Percentiles rank a stretch among this genome's conserved stretches.
phyloP scores from a whole-genome alignment of 495 filamentous ascomycete genomes.

The Penicillium taxi region DNA sequence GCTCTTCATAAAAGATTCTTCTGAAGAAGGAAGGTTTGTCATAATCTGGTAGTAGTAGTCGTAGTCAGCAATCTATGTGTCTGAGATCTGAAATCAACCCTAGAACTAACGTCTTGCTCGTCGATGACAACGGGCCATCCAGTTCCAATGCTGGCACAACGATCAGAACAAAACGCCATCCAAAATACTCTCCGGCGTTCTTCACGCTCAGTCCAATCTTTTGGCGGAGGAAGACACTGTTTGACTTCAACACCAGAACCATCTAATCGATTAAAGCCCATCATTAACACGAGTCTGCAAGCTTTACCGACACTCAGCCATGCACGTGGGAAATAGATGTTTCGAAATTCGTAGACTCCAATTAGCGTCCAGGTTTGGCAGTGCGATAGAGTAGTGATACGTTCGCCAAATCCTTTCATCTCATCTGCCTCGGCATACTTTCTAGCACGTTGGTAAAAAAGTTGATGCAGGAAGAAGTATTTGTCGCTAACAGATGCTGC shows the following conservation, averaged over 20 bases:
- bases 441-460: conserved; percentile 6
- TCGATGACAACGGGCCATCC: conserved; percentile 96
- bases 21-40: conserved; percentile 75
- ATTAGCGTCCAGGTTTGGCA: conserved; percentile 78
- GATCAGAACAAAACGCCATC: conserved; percentile 83
- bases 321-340: conserved; percentile 95
- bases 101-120: conserved; percentile 72
- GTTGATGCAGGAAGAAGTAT: conserved; percentile 4
- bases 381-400: conserved; percentile 71
- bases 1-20: conserved; percentile 81
- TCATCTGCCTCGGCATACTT: conserved; percentile 77
- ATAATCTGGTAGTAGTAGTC: conserved; percentile 46
- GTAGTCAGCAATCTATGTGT: conserved; percentile 7
- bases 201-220: conserved; percentile 89
- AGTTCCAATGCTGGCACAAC: conserved; percentile 93
- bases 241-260: conserved; percentile 85
- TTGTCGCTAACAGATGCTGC: conserved; percentile 5
- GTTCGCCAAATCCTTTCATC: conserved; percentile 87
- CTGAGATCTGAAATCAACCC: not conserved
- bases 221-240: conserved; percentile 74
- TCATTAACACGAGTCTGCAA: conserved; percentile 75
- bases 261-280: conserved; percentile 85
- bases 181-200: conserved; percentile 90
- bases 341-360: conserved; percentile 83
- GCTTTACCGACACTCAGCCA: conserved; percentile 87